Conservation (phyloP, 305 asterid genomes). For the Caryopteris hybrid region DNA sequence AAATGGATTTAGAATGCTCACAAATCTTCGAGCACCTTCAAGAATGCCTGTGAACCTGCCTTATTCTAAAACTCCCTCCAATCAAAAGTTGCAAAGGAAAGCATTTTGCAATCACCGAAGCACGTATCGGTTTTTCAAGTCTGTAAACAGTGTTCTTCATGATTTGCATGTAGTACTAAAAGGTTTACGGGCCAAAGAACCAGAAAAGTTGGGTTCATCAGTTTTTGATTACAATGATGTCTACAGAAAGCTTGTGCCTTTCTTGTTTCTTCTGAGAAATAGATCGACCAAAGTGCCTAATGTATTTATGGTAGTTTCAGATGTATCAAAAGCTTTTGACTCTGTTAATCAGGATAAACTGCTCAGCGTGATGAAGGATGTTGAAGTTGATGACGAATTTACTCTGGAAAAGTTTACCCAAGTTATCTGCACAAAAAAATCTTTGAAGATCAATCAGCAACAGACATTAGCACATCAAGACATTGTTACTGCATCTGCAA, state of each 20-base stretch:
- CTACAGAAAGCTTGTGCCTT: slow-evolving; percentile 64
- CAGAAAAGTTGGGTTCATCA: slow-evolving; percentile 77
- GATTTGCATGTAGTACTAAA: slow-evolving; percentile 66
- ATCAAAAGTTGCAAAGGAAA: slow-evolving; percentile 20
- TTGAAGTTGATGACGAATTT: slow-evolving; percentile 50
- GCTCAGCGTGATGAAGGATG: slow-evolving; percentile 64
- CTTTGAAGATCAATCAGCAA: slow-evolving; percentile 46
- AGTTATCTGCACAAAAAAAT: slow-evolving; percentile 45
- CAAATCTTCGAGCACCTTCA: slow-evolving; percentile 81
- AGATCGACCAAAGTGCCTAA: slow-evolving; percentile 40
- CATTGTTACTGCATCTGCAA: slow-evolving; percentile 22
- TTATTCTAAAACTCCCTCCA: slow-evolving; percentile 16
- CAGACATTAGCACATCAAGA: slow-evolving; percentile 31
- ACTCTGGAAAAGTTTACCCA: slow-evolving; percentile 44
- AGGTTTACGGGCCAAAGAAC: slow-evolving; percentile 44
- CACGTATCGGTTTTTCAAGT: slow-evolving; percentile 28
- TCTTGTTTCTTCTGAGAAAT: slow-evolving; percentile 41
- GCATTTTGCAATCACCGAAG: slow-evolving; percentile 5
- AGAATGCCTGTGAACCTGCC: slow-evolving; percentile 33
- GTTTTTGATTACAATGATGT: slow-evolving; percentile 83
- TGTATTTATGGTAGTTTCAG: slow-evolving; percentile 67
- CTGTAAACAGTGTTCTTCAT: slow-evolving; percentile 66
- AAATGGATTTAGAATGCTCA: slow-evolving; percentile 65
- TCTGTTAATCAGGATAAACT: slow-evolving; percentile 66
- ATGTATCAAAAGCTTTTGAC: slow-evolving; percentile 85